Percentiles rank a stretch among this genome's conserved stretches.
These are phyloP conservation scores for Lachancea nothofagi DNA, from an alignment of 805 yeast genomes.

Conservation along the genomic window DNA sequence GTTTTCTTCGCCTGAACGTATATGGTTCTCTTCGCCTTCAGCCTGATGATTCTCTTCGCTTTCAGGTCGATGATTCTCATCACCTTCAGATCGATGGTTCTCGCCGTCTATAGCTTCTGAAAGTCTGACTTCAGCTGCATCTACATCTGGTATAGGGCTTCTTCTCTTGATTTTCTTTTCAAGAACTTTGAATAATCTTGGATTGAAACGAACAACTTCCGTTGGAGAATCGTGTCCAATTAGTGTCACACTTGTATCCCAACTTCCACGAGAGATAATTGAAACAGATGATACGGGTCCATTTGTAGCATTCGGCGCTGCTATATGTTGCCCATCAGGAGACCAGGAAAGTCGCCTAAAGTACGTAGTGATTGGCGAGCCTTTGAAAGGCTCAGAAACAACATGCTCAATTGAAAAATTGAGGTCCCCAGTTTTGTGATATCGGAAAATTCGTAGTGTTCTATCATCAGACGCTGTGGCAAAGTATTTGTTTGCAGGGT, in stretches of 20 bases:
- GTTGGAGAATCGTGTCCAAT: slow-evolving; percentile 85
- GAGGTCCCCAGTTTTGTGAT: slow-evolving; percentile 66
- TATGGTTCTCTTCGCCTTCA: neutral
- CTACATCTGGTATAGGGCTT: neutral
- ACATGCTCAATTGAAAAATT: slow-evolving; percentile 84
- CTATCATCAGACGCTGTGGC: slow-evolving; percentile 97
- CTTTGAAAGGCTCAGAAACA: slow-evolving; percentile 76
- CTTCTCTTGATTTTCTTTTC: slow-evolving; percentile 11
- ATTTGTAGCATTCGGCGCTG: slow-evolving; percentile 80
- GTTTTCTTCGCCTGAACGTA: too few relatives aligned
- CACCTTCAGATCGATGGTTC: neutral
- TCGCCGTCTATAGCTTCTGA: neutral
- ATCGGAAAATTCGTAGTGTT: slow-evolving; percentile 80
- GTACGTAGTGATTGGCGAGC: slow-evolving; percentile 88
- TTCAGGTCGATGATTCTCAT: neutral
- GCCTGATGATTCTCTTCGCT: neutral
- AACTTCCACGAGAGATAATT: slow-evolving; percentile 66
- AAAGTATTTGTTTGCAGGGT: slow-evolving; percentile 96
- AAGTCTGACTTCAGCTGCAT: neutral
- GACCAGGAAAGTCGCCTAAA: slow-evolving; percentile 85
- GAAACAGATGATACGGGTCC: slow-evolving; percentile 76
- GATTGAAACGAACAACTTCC: slow-evolving; percentile 73
- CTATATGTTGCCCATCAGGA: slow-evolving; percentile 83
- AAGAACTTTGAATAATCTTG: slow-evolving; percentile 44
- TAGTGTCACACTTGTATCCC: slow-evolving; percentile 70